A percentile compares a stretch with the other conserved stretches of the same genome.
phyloP scores from a whole-genome alignment of 1,284 basidiomycete species.

The Leccinum glutinopallens region DNA sequence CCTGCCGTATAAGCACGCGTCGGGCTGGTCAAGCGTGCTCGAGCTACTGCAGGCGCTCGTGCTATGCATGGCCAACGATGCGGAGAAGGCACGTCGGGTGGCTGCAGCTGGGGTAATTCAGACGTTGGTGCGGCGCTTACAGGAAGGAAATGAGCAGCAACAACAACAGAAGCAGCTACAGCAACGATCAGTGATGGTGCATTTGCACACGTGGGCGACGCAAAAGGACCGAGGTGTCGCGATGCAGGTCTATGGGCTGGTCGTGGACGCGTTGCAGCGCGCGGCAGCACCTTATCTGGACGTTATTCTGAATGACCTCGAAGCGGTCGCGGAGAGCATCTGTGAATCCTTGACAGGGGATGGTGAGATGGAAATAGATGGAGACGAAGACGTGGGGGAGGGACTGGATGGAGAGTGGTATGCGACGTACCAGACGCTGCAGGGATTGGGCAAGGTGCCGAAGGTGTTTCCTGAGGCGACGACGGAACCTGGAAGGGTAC shows the following conservation, averaged over 20 bases:
- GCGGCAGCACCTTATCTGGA: conserved; percentile 52
- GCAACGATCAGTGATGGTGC: conserved; percentile 51
- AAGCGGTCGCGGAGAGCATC: conserved; percentile 51
- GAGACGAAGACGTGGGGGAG: conserved; percentile 36
- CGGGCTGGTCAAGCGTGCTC: conserved; percentile 89
- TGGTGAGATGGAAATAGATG: conserved; percentile 45
- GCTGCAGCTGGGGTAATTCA: conserved; percentile 87
- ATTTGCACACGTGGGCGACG: conserved; percentile 82
- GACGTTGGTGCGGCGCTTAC: conserved; percentile 69
- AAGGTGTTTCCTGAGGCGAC: conserved; percentile 57
- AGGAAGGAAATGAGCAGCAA: conserved; percentile 58
- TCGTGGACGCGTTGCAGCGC: conserved; percentile 61
- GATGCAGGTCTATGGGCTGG: conserved; percentile 80
- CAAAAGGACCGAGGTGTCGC: conserved; percentile 69
- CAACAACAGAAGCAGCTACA: conserved; percentile 33
- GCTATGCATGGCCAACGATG: conserved; percentile 93
- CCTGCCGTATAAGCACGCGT: conserved; percentile 89
- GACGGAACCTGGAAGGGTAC: conserved; percentile 39
- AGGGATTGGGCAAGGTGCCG: conserved; percentile 66
- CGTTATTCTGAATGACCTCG: conserved; percentile 62
- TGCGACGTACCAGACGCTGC: conserved; percentile 80
- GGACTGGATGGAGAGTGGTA: conserved; percentile 66
- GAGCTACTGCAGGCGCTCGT: conserved; percentile 89
- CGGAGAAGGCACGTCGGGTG: conserved; percentile 85
- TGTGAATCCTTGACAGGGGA: conserved; percentile 36